Base-by-base conservation (phyloP, 208 protist species). In the Acanthamoeba triangularis region DNA sequence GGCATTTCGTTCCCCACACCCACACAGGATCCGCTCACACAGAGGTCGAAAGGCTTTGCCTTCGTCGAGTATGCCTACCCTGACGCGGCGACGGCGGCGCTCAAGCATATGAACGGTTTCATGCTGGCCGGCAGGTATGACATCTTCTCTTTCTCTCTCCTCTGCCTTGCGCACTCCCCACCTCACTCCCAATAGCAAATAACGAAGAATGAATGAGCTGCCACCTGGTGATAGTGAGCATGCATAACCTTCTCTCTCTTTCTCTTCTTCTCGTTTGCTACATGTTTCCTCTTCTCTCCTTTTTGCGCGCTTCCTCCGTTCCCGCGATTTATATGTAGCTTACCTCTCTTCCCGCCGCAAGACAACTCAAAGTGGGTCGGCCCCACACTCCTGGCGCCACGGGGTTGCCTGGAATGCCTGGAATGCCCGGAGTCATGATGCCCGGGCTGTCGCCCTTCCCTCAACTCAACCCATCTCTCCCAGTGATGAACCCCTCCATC, bases 361-460 rank as follows among this genome's bases (percentile, higher is more conserved):
- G 90, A 41, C 65, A 59, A 82, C 91, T 94, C 30, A 94, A 94
- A 94, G 74, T 84, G n/a, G 90, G 90, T n/a, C 90, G 90, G 0
- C 90, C 90, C 25, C 65, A 74, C 90, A 74, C 11, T 41, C 18
- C 61, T 47, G 44, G 44, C 44, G 44, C n/a, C n/a, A n/a, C 18
- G 49, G 49, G 13, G 18, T 52, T 16, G 16, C 33, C 90, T 3
- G 47, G 67, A 2, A 10, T 84, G 47, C 65, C 90, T 59, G 49
- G 28, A 35, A 20, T 84, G 91, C 90, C 47, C 0, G 63, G 33
- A 41, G 23, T 67, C 16, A 28, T 93, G 18, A 76, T 93, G 87
- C 61, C 87, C 33, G 87, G 87, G 28, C n/a, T 93, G 20, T 33
- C 87, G 28, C 35, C 87, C 28, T 37, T 54, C 14, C 44, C 87